These are phyloP conservation scores for Plasmodium billcollinsi DNA, from an alignment of 169 alveolate species.

Conservation along the genomic window DNA sequence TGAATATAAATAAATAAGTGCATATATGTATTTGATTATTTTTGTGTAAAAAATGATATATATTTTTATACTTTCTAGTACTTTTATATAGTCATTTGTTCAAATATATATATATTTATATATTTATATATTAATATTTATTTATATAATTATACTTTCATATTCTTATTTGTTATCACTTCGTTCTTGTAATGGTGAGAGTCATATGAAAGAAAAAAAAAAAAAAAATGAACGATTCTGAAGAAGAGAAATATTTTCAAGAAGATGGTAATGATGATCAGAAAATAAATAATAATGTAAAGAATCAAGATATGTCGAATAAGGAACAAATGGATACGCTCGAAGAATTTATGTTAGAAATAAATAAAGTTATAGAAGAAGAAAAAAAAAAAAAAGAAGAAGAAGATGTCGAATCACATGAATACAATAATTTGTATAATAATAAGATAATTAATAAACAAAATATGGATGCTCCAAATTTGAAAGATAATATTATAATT, in stretches of 20 bases:
- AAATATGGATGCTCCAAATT: neutral
- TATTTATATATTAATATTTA: neutral
- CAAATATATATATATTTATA: no score
- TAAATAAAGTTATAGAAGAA: conserved; percentile 73
- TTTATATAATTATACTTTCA: neutral
- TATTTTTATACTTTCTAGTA: no score
- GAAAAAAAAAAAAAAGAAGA: conserved; percentile 25
- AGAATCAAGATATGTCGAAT: neutral
- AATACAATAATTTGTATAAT: neutral
- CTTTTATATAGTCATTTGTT: no score
- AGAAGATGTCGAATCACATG: neutral
- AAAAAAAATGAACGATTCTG: conserved; percentile 26
- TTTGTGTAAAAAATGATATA: no score
- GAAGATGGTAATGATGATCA: neutral
- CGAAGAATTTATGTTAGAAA: conserved; percentile 74
- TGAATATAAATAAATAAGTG: no score
- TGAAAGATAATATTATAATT: neutral
- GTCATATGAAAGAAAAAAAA: neutral
- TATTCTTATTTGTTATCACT: neutral
- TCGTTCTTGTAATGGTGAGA: neutral
- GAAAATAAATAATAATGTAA: neutral
- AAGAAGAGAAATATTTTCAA: conserved; percentile 36
- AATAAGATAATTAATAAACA: neutral
- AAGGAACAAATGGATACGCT: conserved; percentile 62
- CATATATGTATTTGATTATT: no score